Percentiles rank a stretch among this genome's conserved stretches.
These are phyloP conservation scores for Mucor sp. DNA, from an alignment of 371 early-diverging fungal species.

Conservation along the genomic window DNA sequence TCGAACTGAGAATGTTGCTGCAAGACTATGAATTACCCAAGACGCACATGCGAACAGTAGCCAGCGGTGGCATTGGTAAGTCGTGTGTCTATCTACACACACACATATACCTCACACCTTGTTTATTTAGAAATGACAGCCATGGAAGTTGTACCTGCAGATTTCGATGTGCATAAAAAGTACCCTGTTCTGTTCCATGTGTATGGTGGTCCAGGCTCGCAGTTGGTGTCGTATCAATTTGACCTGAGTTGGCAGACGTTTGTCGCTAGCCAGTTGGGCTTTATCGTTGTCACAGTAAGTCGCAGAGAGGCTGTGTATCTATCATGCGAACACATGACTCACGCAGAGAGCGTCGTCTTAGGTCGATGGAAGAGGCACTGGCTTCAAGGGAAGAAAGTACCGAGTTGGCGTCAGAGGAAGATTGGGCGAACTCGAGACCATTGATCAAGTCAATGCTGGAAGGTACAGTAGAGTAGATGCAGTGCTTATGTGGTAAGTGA, in stretches of 20 bases:
- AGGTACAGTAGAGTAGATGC: slow-evolving; percentile 30
- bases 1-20: slow-evolving; percentile 41
- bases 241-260: slow-evolving; percentile 76
- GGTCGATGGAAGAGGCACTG: slow-evolving; percentile 93
- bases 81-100: background rate
- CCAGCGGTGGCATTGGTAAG: slow-evolving; percentile 58
- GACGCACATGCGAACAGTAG: slow-evolving; percentile 54
- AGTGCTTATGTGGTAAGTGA: background rate
- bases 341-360: slow-evolving; percentile 6
- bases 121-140: slow-evolving; percentile 75
- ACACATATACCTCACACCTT: background rate
- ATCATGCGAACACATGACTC: too few relatives aligned
- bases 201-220: slow-evolving; percentile 94
- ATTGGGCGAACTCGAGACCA: slow-evolving; percentile 82
- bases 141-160: slow-evolving; percentile 81
- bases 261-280: slow-evolving; percentile 63
- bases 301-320: too few relatives aligned
- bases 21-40: slow-evolving; percentile 60
- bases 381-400: slow-evolving; percentile 83
- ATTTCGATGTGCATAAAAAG: slow-evolving; percentile 68
- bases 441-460: slow-evolving; percentile 87
- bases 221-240: slow-evolving; percentile 75
- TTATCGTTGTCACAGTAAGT: slow-evolving; percentile 66
- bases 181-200: slow-evolving; percentile 92
- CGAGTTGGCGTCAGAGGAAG: slow-evolving; percentile 74